Evolutionary conservation across 2,329 filamentous ascomycete genomes (phyloP), one percentile per base, ranked within the genome.

Genomic region (Periconia digitata): DNA sequence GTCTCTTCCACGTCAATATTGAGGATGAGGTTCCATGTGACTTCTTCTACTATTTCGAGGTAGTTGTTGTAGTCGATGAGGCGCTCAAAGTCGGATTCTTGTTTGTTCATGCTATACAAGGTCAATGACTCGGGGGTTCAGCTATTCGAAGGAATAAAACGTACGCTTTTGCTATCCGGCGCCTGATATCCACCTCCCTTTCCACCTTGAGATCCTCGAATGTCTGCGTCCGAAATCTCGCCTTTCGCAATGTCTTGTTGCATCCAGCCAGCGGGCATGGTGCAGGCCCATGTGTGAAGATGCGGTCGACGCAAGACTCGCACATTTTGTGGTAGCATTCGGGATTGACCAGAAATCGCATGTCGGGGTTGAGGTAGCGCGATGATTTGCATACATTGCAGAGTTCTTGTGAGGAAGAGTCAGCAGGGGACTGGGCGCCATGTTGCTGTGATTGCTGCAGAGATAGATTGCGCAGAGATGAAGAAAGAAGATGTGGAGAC

Each of bases 261-360:
- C 94, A 99, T 35, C 87, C 89, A 0, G 90, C 89, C 49, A 96
- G 90, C 1, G 94, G 94, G 68, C 95, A 99, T 53, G 91, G 89
- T 47, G 91, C 90, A 0, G 94, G 94, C 0, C 94, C 94, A 46
- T 90, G 86, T 29, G 87, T 88, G 80, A 97, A 99, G 62, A 97
- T 89, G 47, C 92, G 88, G 72, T 92, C 89, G 36, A 97, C 92
- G 76, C 94, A 99, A 48, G 89, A 92, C 71, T 90, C 87, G 79
- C 94, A 99, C 90, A 99, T 97, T 60, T 90, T 90, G 79, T 99
- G 94, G 79, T 99, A 99, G 82, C 94, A 99, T 79, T 95, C 91
- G 8, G 92, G 90, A 72, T 97, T 96, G 76, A 99, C 92, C 61
- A 94, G 87, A 75, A 99, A 97, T 56, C 87, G 83, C 83, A 99